Conservation (phyloP, 441 rosid genomes). For the Dalechampia spathulata region DNA sequence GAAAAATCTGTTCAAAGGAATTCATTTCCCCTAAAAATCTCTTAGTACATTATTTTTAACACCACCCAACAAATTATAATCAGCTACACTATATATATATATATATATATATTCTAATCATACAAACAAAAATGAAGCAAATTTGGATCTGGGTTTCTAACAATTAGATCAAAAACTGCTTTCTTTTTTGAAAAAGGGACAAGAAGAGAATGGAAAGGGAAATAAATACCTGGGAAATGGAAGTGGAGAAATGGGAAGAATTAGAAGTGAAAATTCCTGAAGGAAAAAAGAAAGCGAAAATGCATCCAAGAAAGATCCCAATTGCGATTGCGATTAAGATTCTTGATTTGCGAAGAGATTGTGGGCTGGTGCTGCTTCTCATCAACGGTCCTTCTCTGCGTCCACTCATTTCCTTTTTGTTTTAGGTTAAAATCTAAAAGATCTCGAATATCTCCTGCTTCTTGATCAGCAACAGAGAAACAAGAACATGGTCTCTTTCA, state of each 20-base stretch:
- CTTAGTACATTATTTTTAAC: no score
- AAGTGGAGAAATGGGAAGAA: conserved; percentile 11
- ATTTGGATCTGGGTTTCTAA: no score
- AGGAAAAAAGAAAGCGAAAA: conserved; percentile 34
- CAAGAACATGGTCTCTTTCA: no score
- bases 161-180: no score
- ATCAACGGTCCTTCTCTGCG: conserved; percentile 32
- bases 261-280: conserved; percentile 25
- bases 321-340: conserved; percentile 26
- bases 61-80: no score
- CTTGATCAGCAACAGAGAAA: background rate
- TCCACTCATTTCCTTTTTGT: conserved; percentile 18
- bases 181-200: background rate
- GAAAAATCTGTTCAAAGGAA: no score
- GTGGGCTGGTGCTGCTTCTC: conserved; percentile 19
- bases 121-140: no score
- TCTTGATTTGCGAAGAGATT: conserved; percentile 23
- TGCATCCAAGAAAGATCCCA: conserved; percentile 33
- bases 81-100: no score
- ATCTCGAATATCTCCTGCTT: background rate
- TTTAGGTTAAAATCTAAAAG: background rate
- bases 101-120: no score
- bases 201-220: background rate
- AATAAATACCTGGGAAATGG: conserved; percentile 19
- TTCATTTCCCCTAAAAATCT: no score